Evolutionary conservation across 345 rosid genomes (phyloP).

Genomic region (Moricandia arvensis): DNA sequence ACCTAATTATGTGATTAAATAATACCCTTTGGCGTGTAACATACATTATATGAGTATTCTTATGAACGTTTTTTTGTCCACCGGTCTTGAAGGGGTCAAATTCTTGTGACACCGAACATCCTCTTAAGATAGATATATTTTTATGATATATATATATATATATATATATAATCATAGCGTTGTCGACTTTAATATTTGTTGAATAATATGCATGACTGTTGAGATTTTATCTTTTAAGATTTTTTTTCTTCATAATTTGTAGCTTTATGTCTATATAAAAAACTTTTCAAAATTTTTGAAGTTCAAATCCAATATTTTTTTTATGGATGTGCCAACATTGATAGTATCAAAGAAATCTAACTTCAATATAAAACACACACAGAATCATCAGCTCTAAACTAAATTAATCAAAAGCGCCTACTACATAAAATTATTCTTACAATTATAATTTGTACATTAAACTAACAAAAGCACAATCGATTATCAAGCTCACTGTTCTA

Average conservation of each 20-base stretch:
- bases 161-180: background rate
- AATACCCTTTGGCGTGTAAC: slow-evolving; percentile 15
- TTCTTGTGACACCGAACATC: slow-evolving; percentile 18
- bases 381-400: background rate
- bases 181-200: background rate
- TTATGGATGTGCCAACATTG: no score
- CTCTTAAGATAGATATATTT: slow-evolving; percentile 12
- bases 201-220: background rate
- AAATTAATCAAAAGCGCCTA: background rate
- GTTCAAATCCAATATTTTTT: no score
- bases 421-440: background rate
- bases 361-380: background rate
- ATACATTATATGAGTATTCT: background rate
- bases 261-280: no score
- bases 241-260: no score
- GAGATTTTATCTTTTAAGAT: no score
- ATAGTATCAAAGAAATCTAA: background rate
- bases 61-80: slow-evolving; percentile 9
- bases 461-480: background rate
- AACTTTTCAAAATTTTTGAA: no score
- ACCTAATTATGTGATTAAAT: background rate
- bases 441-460: background rate
- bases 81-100: slow-evolving; percentile 22
- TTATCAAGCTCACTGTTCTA: background rate
- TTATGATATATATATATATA: background rate